Evolutionary conservation across 257 asterid species (phyloP).

Genomic region (Scutellaria barbata): DNA sequence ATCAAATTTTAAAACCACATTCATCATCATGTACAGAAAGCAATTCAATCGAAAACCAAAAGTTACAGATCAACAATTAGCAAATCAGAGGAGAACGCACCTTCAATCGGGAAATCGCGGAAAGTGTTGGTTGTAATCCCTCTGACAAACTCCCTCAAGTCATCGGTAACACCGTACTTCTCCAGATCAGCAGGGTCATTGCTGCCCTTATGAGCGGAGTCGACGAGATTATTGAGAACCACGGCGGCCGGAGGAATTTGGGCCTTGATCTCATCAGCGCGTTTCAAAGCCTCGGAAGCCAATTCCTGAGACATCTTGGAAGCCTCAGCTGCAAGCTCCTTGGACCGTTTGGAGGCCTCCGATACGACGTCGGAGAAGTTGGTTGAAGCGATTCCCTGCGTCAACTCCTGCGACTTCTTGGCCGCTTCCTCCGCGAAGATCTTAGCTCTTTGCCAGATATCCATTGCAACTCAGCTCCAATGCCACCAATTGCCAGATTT

Average conservation of each 20-base stretch:
- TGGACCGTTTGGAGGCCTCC: slow-evolving; percentile 73
- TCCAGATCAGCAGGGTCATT: slow-evolving; percentile 61
- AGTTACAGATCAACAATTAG: slow-evolving; percentile 30
- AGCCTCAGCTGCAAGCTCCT: slow-evolving; percentile 80
- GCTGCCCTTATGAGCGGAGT: slow-evolving; percentile 47
- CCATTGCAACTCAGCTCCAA: slow-evolving; percentile 48
- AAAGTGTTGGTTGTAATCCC: slow-evolving; percentile 70
- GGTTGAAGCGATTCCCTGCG: slow-evolving; percentile 59
- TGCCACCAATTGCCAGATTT: too few species aligned
- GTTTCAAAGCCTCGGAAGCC: slow-evolving; percentile 68
- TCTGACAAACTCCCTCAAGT: slow-evolving; percentile 76
- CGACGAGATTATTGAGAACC: slow-evolving; percentile 59
- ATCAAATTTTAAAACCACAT: too few species aligned
- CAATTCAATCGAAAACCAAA: slow-evolving; percentile 12
- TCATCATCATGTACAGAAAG: slow-evolving; percentile 5
- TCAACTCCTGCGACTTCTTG: slow-evolving; percentile 76
- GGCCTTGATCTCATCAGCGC: slow-evolving; percentile 90
- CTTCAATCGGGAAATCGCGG: slow-evolving; percentile 82
- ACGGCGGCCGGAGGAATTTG: slow-evolving; percentile 71
- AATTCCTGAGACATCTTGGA: slow-evolving; percentile 61
- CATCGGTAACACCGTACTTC: slow-evolving; percentile 78
- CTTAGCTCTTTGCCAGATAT: slow-evolving; percentile 84
- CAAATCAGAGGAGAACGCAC: slow-evolving; percentile 37
- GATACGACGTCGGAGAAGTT: slow-evolving; percentile 78
- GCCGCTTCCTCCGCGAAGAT: slow-evolving; percentile 89